Conservation (phyloP, 2,329 filamentous ascomycete species). For the Clonostachys chloroleuca region DNA sequence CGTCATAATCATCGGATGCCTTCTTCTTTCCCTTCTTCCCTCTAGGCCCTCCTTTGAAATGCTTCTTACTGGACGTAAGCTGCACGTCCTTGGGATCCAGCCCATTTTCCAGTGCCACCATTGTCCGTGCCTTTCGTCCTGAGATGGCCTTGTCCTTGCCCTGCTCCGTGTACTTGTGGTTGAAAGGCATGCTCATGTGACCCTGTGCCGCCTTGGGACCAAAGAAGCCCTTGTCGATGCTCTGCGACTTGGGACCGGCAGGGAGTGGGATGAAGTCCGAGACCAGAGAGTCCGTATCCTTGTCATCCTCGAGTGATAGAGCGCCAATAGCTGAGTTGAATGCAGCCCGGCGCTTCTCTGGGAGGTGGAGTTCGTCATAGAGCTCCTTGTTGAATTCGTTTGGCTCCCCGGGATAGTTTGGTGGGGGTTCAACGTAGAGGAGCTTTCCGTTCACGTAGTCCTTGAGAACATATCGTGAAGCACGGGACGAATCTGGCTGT, state of each 20-base stretch:
- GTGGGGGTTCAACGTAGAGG: constrained; percentile 78
- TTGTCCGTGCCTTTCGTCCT: constrained; percentile 75
- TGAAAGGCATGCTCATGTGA: constrained; percentile 77
- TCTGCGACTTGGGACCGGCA: constrained; percentile 68
- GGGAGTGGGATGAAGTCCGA: constrained; percentile 47
- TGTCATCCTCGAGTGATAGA: constrained; percentile 32
- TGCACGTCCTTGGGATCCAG: constrained; percentile 76
- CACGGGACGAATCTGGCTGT: constrained; percentile 88
- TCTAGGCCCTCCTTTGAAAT: constrained; percentile 77
- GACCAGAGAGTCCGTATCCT: constrained; percentile 16
- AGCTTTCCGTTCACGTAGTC: constrained; percentile 98
- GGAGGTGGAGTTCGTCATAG: constrained; percentile 79
- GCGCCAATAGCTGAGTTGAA: constrained; percentile 38
- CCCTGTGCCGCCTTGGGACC: constrained; percentile 57
- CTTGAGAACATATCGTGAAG: constrained; percentile 85
- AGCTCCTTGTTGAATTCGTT: constrained; percentile 83
- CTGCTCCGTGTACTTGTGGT: constrained; percentile 82
- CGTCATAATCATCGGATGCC: constrained; percentile 31
- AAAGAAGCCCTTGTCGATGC: constrained; percentile 89
- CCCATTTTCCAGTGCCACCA: constrained; percentile 80
- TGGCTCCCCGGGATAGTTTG: constrained; percentile 68
- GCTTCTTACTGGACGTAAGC: constrained; percentile 74
- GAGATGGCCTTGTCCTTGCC: constrained; percentile 54
- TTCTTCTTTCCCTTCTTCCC: constrained; percentile 50
- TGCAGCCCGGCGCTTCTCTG: constrained; percentile 71